Evolutionary conservation across 2,329 filamentous ascomycete species (phyloP).

Genomic region (Chrysoporthe cubensis): DNA sequence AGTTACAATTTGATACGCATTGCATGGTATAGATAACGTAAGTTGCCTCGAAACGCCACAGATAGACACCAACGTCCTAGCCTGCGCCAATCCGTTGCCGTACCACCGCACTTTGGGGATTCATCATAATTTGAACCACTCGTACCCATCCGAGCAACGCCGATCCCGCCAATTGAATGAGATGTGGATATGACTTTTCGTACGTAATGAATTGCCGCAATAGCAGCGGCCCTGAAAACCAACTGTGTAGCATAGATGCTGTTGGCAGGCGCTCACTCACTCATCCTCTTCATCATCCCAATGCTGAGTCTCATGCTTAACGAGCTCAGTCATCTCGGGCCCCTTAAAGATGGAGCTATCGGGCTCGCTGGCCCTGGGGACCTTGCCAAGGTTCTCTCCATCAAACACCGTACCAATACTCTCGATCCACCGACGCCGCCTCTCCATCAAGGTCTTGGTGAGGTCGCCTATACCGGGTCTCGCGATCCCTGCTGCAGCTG

Average conservation of each 20-base stretch:
- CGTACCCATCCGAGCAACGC: not conserved
- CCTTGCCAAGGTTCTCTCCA: conserved; percentile 73
- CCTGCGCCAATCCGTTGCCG: not conserved
- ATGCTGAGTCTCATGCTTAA: conserved; percentile 76
- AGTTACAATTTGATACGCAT: not conserved
- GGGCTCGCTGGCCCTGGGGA: conserved; percentile 69
- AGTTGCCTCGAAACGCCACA: not conserved
- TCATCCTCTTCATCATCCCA: conserved; percentile 83
- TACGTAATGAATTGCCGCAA: not conserved
- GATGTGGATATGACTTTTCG: not conserved
- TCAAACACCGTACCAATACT: conserved; percentile 91
- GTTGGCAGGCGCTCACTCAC: conserved; percentile 42
- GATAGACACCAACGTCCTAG: not conserved
- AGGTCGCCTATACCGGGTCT: conserved; percentile 87
- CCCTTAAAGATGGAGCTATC: conserved; percentile 74
- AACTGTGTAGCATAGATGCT: not conserved
- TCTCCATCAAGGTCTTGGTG: conserved; percentile 90
- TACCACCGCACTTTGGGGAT: not conserved
- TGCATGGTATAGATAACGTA: not conserved
- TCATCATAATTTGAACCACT: not conserved
- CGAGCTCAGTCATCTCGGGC: conserved; percentile 70
- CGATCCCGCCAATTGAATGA: not conserved
- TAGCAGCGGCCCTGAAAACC: not conserved
- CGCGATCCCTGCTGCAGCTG: conserved; percentile 63
- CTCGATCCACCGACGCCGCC: conserved; percentile 85